Evolutionary conservation across 2,329 filamentous ascomycete genomes (phyloP).

Genomic region (Phyllosticta ampelicida): DNA sequence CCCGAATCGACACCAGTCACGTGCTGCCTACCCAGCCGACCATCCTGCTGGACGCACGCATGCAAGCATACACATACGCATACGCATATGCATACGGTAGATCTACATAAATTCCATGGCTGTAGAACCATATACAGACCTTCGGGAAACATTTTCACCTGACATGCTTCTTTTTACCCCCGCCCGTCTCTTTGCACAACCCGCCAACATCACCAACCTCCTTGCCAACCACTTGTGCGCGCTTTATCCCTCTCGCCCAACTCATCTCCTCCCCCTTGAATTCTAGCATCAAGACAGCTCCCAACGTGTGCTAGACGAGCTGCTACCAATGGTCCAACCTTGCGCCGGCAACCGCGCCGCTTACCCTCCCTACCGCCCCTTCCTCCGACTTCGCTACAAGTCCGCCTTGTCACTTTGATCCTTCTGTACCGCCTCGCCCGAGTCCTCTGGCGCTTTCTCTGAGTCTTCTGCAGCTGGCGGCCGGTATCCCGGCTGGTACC

Average conservation of each 20-base stretch:
- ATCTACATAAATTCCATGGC: no score
- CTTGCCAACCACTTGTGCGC: background rate
- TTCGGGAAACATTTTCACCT: background rate
- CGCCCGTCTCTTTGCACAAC: background rate
- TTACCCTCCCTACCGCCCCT: background rate
- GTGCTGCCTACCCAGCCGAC: no score
- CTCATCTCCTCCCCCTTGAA: background rate
- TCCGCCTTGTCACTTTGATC: conserved; percentile 2
- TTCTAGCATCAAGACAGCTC: background rate
- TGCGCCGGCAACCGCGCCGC: background rate
- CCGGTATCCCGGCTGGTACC: conserved; percentile 36
- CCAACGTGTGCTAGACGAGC: background rate
- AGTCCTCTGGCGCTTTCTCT: background rate
- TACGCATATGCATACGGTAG: no score
- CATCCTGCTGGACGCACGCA: no score
- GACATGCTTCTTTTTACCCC: background rate
- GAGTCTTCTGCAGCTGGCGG: background rate
- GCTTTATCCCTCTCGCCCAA: background rate
- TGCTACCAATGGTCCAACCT: background rate
- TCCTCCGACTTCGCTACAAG: background rate
- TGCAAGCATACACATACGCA: no score
- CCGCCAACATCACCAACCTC: background rate
- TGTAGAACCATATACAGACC: no score
- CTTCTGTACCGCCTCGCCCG: background rate
- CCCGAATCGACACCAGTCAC: no score